Percentiles rank a stretch among this genome's conserved stretches.
These are phyloP conservation scores for Ceriops zippeliana DNA, from an alignment of 345 rosid species.

Conservation along the genomic window DNA sequence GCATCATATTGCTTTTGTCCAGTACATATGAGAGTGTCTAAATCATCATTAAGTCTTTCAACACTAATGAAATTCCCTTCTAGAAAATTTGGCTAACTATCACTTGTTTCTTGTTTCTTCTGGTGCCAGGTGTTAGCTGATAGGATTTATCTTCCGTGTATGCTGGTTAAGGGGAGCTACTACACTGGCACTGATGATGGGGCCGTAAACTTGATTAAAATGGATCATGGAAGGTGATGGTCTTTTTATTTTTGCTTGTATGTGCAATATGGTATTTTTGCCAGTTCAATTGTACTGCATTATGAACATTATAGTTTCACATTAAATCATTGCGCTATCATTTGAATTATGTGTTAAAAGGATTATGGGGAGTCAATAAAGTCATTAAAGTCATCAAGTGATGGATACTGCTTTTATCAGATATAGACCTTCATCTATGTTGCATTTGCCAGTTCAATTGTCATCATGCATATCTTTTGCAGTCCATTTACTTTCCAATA, in stretches of 20 bases:
- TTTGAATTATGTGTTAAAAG: slow-evolving; percentile 1
- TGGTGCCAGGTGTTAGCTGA: slow-evolving; percentile 78
- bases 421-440: background rate
- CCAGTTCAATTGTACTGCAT: background rate
- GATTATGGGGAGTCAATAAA: background rate
- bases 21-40: background rate
- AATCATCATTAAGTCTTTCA: background rate
- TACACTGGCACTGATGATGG: slow-evolving; percentile 98
- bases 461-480: background rate
- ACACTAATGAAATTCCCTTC: background rate
- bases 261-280: background rate
- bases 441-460: slow-evolving; percentile 7
- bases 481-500: background rate
- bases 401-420: slow-evolving; percentile 1
- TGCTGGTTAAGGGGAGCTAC: slow-evolving; percentile 93
- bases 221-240: slow-evolving; percentile 64
- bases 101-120: slow-evolving; percentile 24
- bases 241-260: background rate
- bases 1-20: background rate
- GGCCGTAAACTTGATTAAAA: slow-evolving; percentile 78
- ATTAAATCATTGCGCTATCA: background rate
- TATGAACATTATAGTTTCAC: background rate
- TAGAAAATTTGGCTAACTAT: slow-evolving; percentile 18
- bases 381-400: background rate
- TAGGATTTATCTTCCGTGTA: slow-evolving; percentile 80